A percentile compares a stretch with the other conserved stretches of the same genome.
Evolutionary conservation across 2,329 filamentous ascomycete genomes (phyloP).

Genomic region (Cyanodermella asteris): DNA sequence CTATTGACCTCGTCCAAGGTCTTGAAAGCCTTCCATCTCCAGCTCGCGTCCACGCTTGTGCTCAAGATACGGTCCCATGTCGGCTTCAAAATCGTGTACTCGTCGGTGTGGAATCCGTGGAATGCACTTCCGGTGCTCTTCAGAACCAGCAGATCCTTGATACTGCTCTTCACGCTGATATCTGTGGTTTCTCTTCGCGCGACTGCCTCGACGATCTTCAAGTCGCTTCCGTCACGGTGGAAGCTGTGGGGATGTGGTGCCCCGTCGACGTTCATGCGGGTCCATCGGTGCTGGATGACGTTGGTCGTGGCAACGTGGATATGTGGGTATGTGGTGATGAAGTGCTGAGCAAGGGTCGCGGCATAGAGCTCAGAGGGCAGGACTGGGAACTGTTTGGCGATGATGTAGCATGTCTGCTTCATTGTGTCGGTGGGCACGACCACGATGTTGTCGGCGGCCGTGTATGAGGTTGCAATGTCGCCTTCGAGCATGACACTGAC

Average conservation of each 20-base stretch:
- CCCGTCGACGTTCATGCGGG: slow-evolving; percentile 67
- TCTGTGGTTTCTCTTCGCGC: slow-evolving; percentile 43
- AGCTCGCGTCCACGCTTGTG: slow-evolving; percentile 71
- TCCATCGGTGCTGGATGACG: slow-evolving; percentile 75
- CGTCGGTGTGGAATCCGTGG: slow-evolving; percentile 80
- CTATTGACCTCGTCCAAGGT: slow-evolving; percentile 44
- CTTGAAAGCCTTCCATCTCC: slow-evolving; percentile 62
- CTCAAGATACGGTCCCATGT: slow-evolving; percentile 89
- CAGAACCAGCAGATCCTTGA: slow-evolving; percentile 66
- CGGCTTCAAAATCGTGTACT: slow-evolving; percentile 77
- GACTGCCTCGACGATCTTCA: slow-evolving; percentile 56
- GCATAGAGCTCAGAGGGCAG: slow-evolving; percentile 85
- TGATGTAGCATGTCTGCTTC: slow-evolving; percentile 93
- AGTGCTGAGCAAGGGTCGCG: slow-evolving; percentile 66
- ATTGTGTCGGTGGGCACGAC: slow-evolving; percentile 94
- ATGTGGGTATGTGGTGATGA: slow-evolving; percentile 69
- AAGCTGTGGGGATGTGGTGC: slow-evolving; percentile 91
- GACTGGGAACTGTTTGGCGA: slow-evolving; percentile 81
- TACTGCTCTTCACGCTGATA: slow-evolving; percentile 54
- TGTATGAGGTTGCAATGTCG: slow-evolving; percentile 81
- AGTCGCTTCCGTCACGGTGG: slow-evolving; percentile 72
- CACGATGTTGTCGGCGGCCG: slow-evolving; percentile 77
- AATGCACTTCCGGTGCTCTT: slow-evolving; percentile 96
- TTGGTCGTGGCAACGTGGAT: slow-evolving; percentile 68
- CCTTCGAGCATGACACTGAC: slow-evolving; percentile 84